Base-by-base conservation (phyloP, 345 rosid species). In the Citrus trifoliata region DNA sequence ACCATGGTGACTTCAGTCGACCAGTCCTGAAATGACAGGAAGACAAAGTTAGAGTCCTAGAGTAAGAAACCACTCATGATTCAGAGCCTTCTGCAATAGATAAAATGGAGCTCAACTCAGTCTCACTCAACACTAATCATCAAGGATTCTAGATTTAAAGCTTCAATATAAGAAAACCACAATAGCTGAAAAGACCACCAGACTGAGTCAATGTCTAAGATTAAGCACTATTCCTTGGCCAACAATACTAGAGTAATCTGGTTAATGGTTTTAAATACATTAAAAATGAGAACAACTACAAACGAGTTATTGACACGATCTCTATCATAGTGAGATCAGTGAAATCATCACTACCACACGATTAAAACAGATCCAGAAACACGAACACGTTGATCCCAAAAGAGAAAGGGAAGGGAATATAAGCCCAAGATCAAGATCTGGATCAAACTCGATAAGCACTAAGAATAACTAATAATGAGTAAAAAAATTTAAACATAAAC, bases 1-100 rank as follows among this genome's bases (percentile, higher is more conserved):
- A 94, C 99, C 99, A 96, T 7, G 97, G 98, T 5, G 99, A 96
- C 70, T 92, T 93, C 19, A 86, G 89, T 51, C 85, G 85, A 76
- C 88, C 88, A 76, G 87, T 87, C 88, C 99, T 96, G 83, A 81
- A 66, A 79, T 2, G 61, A 58, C 73, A 55, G 22, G 70, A 10
- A 73, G 56, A 10, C 35, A 59, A 40, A 75, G 63, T 74, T 40
- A 76, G 58, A 58, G 40, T 46, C 65, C 48, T 40, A 59, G 46
- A 55, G 25, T 37, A 48, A 30, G 48, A 77, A 63, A 32, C 35
- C 30, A 73, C 67, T 16, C 33, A 22, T 46, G 70, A 75, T 46
- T 22, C 18, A 8, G 30, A 30, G 22, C 61, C 70, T 10, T 13
- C 70, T 12, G 13, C 5, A 48, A 6, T 4, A 64, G 7, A 64